A percentile compares a stretch with the other conserved stretches of the same genome.
These are phyloP conservation scores for Cytospora leucostoma DNA, from an alignment of 2,329 filamentous ascomycete species.

Conservation along the genomic window DNA sequence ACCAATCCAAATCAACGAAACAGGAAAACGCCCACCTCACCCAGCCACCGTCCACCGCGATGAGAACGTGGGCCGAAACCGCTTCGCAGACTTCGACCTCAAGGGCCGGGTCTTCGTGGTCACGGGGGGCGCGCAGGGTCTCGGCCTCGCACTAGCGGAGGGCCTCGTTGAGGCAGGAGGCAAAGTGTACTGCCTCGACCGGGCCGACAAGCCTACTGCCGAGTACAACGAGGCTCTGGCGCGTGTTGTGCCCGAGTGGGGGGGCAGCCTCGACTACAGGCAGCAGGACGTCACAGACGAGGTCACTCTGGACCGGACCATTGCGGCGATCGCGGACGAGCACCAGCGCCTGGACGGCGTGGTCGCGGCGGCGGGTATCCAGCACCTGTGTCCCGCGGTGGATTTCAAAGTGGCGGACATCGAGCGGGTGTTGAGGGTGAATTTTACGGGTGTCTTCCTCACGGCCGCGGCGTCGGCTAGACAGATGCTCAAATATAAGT, in stretches of 20 bases:
- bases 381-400: conserved; percentile 68
- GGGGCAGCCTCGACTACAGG: conserved; percentile 65
- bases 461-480: conserved; percentile 71
- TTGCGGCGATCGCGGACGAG: conserved; percentile 60
- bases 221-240: conserved; percentile 63
- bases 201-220: conserved; percentile 49
- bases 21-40: background rate
- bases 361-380: conserved; percentile 67
- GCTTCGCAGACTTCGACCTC: conserved; percentile 70
- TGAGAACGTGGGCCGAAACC: conserved; percentile 37
- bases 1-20: background rate
- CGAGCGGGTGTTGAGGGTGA: conserved; percentile 68
- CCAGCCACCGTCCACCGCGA: conserved; percentile 27
- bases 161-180: conserved; percentile 75
- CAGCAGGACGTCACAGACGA: conserved; percentile 69
- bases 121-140: conserved; percentile 69
- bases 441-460: conserved; percentile 69
- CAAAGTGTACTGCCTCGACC: conserved; percentile 62
- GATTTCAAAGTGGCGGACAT: conserved; percentile 62
- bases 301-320: conserved; percentile 55
- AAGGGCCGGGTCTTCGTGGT: conserved; percentile 68
- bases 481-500: conserved; percentile 57
- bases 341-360: conserved; percentile 67
- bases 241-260: conserved; percentile 63
- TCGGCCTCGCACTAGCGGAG: conserved; percentile 74